Evolutionary conservation across 192 early-diverging fungal genomes (phyloP).

Genomic region (Ambispora gerdemannii): DNA sequence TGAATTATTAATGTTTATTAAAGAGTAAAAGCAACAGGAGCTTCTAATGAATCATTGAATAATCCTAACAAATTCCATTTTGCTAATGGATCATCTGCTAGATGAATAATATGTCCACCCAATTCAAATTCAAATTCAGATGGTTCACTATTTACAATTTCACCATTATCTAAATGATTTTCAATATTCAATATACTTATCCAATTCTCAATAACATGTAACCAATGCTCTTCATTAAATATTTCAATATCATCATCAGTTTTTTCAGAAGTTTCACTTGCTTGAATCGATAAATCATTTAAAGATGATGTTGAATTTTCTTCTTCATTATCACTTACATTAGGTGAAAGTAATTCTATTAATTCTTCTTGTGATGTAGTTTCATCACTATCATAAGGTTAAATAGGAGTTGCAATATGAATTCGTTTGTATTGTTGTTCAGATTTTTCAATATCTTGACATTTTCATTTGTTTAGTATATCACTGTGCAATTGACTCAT

Average conservation of each 20-base stretch:
- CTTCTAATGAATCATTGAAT: neutral
- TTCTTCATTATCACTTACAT: conserved; percentile 13
- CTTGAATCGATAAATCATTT: neutral
- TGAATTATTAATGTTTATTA: neutral
- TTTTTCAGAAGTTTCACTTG: neutral
- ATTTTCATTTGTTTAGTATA: conserved; percentile 16
- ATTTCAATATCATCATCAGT: neutral
- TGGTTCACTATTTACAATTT: neutral
- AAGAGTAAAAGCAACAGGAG: neutral
- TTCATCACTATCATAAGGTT: neutral
- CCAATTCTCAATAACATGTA: neutral
- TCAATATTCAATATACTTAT: neutral
- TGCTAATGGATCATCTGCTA: neutral
- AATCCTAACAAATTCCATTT: neutral
- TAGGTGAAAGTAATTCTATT: neutral
- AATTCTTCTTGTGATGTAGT: conserved; percentile 4
- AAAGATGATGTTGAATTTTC: neutral
- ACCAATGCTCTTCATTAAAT: neutral
- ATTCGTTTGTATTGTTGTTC: neutral
- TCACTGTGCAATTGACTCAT: conserved; percentile 18
- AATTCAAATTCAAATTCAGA: conserved; percentile 17
- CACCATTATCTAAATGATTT: conserved; percentile 12
- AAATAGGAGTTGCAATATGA: conserved; percentile 5
- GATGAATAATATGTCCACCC: neutral
- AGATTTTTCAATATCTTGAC: neutral